Base-by-base conservation (phyloP, 345 rosid species). In the Limnanthes douglasii region DNA sequence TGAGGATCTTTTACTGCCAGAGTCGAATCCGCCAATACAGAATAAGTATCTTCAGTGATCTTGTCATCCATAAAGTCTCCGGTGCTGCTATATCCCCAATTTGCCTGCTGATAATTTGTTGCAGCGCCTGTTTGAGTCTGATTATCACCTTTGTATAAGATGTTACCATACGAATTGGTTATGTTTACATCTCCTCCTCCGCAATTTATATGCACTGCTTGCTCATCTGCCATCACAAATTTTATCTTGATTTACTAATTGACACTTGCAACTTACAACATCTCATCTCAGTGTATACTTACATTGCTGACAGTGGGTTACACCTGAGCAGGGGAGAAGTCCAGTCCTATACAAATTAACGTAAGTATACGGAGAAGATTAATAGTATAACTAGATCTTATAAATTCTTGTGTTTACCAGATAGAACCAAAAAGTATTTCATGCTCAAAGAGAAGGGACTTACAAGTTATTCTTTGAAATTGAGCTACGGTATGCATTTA, bases 401-500 rank as follows among this genome's bases (percentile, higher is more conserved):
- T n/a, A n/a, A n/a, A n/a, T n/a, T n/a, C n/a, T n/a, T n/a, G n/a
- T n/a, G n/a, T n/a, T n/a, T n/a, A n/a, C n/a, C n/a, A n/a, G n/a
- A n/a, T n/a, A n/a, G n/a, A n/a, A n/a, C n/a, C n/a, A n/a, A n/a
- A n/a, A n/a, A n/a, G n/a, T n/a, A n/a, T n/a, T n/a, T n/a, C n/a
- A n/a, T n/a, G n/a, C n/a, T n/a, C n/a, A n/a, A n/a, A n/a, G n/a
- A n/a, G n/a, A 21, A 16, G 15, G 10, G 48, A 35, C 61, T 56
- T 56, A 56, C 61, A 56, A 12, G 16, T 39, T 43, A 37, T 56
- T 43, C 25, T 13, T 24, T 14, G 55, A 49, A 15, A 8, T 5
- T 5, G 56, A 24, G 41, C 61, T 56, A 22, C 27, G 36, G 15
- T 56, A 56, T 36, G 55, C 37, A 37, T 56, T 56, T 11, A 56